Base-by-base conservation (phyloP, 2,329 filamentous ascomycete species). In the Cadophora sp. region DNA sequence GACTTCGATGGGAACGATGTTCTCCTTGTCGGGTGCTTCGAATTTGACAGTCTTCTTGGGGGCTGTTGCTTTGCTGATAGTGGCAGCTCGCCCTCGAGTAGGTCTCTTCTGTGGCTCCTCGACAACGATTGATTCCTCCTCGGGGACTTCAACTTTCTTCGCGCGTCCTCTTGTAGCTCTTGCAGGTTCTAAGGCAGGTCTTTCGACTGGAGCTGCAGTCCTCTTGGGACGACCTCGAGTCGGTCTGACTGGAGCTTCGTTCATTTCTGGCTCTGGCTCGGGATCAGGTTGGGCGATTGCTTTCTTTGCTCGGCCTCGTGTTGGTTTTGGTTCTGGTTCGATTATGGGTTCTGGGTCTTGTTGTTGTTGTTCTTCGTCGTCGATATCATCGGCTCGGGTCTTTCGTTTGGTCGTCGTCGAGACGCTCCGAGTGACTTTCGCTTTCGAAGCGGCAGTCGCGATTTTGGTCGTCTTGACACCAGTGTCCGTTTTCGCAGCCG, bases 1-100 rank as follows among this genome's bases (percentile, higher is more conserved):
- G 6, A 83, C 80, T 11, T 82, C 68, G 64, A 76, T 71, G 16
- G 85, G 85, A 22, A 81, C 76, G 45, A 87, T 78, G 70, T 90
- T 90, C 75, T 90, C 88, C 78, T 90, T 90, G 75, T 89, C 87
- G 3, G 85, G 85, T 71, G 76, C 76, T 74, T 89, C 83, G 75
- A 90, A 90, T 66, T 85, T 88, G 73, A 90, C 87, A 2, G 81
- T 83, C 80, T 89, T 90, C 80, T 86, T 89, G 41, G 81, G 77
- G 5, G 81, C 79, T 20, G 84, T 71, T 27, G 82, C 82, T 70
- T 82, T 83, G 27, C 80, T 79, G 67, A 74, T 71, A 2, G 79
- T 72, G 8, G 77, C 72, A 62, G 75, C 71, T 63, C 79, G 78
- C 36, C 74, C 72, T 24, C 80, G 80, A 22, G 76, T 77, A 6